Conservation (phyloP, 2,329 filamentous ascomycete genomes). For the Aureobasidium sp. region DNA sequence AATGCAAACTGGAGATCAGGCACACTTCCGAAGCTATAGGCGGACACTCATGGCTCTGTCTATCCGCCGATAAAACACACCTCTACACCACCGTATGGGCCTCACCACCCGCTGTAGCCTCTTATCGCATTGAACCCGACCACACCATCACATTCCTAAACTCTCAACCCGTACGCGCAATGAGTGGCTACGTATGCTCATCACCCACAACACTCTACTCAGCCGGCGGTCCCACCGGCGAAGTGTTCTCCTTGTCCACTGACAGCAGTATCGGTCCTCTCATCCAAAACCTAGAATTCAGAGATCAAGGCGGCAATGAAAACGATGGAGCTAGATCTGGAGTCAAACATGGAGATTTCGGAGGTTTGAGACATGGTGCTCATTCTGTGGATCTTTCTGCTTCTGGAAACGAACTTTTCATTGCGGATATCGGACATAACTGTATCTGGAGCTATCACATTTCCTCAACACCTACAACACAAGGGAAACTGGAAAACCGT, state of each 20-base stretch:
- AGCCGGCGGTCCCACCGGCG: conserved; percentile 25
- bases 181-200: conserved; percentile 24
- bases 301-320: conserved; percentile 17
- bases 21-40: conserved; percentile 23
- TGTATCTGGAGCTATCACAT: conserved; percentile 25
- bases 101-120: conserved; percentile 23
- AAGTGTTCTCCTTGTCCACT: conserved; percentile 23
- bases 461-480: neutral
- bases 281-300: conserved; percentile 26
- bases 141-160: conserved; percentile 24
- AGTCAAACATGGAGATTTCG: conserved; percentile 27
- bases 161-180: conserved; percentile 22
- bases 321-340: conserved; percentile 20
- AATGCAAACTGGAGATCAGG: conserved; percentile 13
- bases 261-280: conserved; percentile 24
- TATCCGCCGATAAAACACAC: conserved; percentile 21
- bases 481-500: conserved; percentile 13
- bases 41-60: conserved; percentile 28
- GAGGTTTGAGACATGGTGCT: conserved; percentile 26
- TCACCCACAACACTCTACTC: conserved; percentile 24
- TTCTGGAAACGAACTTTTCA: conserved; percentile 22
- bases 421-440: conserved; percentile 29
- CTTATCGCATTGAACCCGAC: conserved; percentile 21
- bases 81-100: conserved; percentile 30
- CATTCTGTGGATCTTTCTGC: conserved; percentile 25